phyloP scores from a whole-genome alignment of 352 stramenopile genomes.

The Phytophthora idaei region DNA sequence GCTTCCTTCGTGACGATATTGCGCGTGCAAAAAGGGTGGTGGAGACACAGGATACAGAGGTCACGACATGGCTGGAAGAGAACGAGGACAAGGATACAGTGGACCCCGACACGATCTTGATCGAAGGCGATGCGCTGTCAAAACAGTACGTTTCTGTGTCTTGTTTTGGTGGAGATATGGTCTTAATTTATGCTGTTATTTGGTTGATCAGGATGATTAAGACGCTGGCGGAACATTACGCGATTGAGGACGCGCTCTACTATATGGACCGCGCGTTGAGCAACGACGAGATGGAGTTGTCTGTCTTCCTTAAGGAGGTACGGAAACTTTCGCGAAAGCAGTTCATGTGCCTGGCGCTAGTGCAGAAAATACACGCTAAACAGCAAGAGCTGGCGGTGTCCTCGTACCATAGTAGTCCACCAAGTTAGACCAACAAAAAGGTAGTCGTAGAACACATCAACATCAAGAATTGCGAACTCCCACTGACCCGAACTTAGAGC shows the following conservation, averaged over 20 bases:
- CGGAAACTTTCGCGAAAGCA: slow-evolving; percentile 90
- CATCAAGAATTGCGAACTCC: slow-evolving; percentile 32
- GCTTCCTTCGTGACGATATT: slow-evolving; percentile 75
- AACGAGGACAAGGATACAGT: slow-evolving; percentile 82
- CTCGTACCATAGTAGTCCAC: slow-evolving; percentile 56
- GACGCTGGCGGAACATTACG: slow-evolving; percentile 84
- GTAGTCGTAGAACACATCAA: slow-evolving; percentile 44
- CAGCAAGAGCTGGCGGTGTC: slow-evolving; percentile 71
- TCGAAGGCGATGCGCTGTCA: slow-evolving; percentile 75
- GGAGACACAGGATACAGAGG: slow-evolving; percentile 61
- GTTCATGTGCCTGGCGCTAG: slow-evolving; percentile 89
- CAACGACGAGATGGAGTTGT: slow-evolving; percentile 88
- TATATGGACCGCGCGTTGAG: slow-evolving; percentile 90
- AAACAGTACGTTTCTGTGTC: slow-evolving; percentile 72
- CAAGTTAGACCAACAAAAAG: slow-evolving; percentile 32
- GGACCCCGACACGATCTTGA: slow-evolving; percentile 79
- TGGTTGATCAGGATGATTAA: slow-evolving; percentile 60
- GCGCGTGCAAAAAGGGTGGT: slow-evolving; percentile 55
- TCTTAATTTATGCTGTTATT: slow-evolving; percentile 5
- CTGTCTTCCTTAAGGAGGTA: slow-evolving; percentile 89
- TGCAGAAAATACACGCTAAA: slow-evolving; percentile 86
- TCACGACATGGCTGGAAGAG: slow-evolving; percentile 70
- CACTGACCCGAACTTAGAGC: slow-evolving; percentile 1
- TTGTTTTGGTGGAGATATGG: not conserved
- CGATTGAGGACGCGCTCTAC: slow-evolving; percentile 92